Percentiles rank a stretch among this genome's conserved stretches.
Evolutionary conservation across 2,329 filamentous ascomycete genomes (phyloP).

Genomic region (Calonectria hongkongensis): DNA sequence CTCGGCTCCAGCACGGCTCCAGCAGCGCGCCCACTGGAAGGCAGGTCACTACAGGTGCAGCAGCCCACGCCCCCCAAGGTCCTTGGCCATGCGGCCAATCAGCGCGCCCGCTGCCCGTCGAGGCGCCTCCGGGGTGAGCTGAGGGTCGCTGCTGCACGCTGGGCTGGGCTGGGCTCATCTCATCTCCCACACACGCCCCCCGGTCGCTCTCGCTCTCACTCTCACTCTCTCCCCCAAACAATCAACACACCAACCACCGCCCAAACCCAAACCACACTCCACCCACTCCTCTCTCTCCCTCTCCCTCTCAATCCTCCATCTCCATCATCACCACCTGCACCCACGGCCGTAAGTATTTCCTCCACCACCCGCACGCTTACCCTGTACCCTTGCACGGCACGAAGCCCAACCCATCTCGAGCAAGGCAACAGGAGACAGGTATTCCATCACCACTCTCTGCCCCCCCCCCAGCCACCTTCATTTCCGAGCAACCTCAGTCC

Average conservation of each 20-base stretch:
- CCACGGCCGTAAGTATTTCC: conserved; percentile 34
- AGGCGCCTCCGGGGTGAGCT: conserved; percentile 38
- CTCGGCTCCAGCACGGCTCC: conserved; percentile 16
- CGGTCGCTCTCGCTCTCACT: conserved; percentile 8
- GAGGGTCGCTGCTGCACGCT: conserved; percentile 32
- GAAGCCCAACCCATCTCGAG: background rate
- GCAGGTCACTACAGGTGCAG: background rate
- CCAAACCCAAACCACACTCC: conserved; percentile 26
- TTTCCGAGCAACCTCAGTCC: conserved; percentile 18
- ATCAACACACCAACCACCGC: conserved; percentile 39
- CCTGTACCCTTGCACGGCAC: conserved; percentile 28
- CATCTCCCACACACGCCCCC: conserved; percentile 43
- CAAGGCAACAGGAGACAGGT: conserved; percentile 1
- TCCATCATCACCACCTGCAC: conserved; percentile 39
- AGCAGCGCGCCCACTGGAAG: conserved; percentile 22
- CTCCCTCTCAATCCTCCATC: conserved; percentile 33
- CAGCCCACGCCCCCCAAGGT: conserved; percentile 17
- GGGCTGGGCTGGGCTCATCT: conserved; percentile 40
- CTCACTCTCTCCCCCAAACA: conserved; percentile 30
- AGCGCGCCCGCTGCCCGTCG: conserved; percentile 35
- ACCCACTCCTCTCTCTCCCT: conserved; percentile 29
- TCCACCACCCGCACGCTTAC: conserved; percentile 31
- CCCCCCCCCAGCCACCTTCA: conserved; percentile 27
- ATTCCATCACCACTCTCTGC: background rate
- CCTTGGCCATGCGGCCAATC: conserved; percentile 35